Percentiles rank a stretch among this genome's conserved stretches.
These are phyloP conservation scores for Avena insularis DNA, from an alignment of 176 grass and related monocot species.

Conservation along the genomic window DNA sequence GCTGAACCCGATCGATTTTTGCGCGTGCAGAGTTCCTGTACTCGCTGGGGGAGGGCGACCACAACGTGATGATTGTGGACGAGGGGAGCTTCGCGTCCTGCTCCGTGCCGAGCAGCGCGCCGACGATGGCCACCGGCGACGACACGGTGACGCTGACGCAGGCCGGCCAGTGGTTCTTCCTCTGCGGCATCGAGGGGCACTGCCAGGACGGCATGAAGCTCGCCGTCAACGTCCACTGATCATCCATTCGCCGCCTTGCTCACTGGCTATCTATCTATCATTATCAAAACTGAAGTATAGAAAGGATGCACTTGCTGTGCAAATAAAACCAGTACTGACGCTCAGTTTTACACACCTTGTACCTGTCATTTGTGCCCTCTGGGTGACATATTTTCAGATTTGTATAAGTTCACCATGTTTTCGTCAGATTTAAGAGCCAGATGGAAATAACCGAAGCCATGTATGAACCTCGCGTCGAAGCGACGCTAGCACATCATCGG, in stretches of 20 bases:
- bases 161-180: constrained; percentile 36
- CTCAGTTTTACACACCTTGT: background rate
- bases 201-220: constrained; percentile 50
- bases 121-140: constrained; percentile 39
- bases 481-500: too few species aligned
- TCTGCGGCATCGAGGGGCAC: constrained; percentile 34
- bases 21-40: constrained; percentile 36
- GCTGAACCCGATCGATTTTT: background rate
- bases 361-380: background rate
- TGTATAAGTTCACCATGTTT: background rate
- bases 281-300: too few species aligned
- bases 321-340: background rate
- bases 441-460: too few species aligned
- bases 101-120: constrained; percentile 11
- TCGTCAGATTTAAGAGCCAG: too few species aligned
- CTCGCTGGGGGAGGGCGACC: constrained; percentile 22
- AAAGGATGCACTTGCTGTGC: too few species aligned
- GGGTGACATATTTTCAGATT: background rate
- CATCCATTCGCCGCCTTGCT: background rate
- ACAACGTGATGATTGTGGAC: constrained; percentile 41
- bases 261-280: background rate
- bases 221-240: constrained; percentile 42
- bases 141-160: constrained; percentile 23
- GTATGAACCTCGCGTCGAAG: too few species aligned
- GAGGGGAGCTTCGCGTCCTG: constrained; percentile 24